A percentile compares a stretch with the other conserved stretches of the same genome.
Evolutionary conservation across 2,329 filamentous ascomycete genomes (phyloP).

Genomic region (Helicocarpus griseus): DNA sequence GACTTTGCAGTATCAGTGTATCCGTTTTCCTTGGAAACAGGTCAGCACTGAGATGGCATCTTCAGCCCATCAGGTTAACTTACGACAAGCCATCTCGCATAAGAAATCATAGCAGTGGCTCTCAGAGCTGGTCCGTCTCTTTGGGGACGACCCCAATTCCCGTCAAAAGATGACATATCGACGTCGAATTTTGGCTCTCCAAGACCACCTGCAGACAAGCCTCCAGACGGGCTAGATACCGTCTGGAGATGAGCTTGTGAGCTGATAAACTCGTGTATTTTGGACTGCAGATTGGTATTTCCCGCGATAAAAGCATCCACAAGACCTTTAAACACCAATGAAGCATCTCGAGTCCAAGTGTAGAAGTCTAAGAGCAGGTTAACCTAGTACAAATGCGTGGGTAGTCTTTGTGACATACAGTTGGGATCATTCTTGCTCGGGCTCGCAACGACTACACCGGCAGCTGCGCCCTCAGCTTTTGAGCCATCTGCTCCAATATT

Average conservation of each 20-base stretch:
- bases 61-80: slow-evolving; percentile 2
- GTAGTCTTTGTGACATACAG: slow-evolving; percentile 31
- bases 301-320: slow-evolving; percentile 59
- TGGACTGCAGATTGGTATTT: slow-evolving; percentile 47
- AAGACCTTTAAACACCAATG: slow-evolving; percentile 59
- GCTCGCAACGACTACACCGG: slow-evolving; percentile 48
- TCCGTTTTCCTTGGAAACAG: slow-evolving; percentile 39
- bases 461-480: slow-evolving; percentile 38
- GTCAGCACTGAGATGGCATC: not conserved
- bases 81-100: slow-evolving; percentile 58
- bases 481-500: slow-evolving; percentile 48
- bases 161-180: slow-evolving; percentile 53
- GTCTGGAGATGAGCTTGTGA: slow-evolving; percentile 56
- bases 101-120: slow-evolving; percentile 24
- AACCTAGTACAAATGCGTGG: not conserved
- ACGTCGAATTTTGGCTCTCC: slow-evolving; percentile 66
- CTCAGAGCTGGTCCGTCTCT: slow-evolving; percentile 34
- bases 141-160: slow-evolving; percentile 66
- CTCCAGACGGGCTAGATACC: slow-evolving; percentile 59
- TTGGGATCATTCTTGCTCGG: slow-evolving; percentile 47
- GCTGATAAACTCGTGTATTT: slow-evolving; percentile 58
- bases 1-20: slow-evolving; percentile 39
- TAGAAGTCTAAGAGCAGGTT: slow-evolving; percentile 51
- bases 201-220: slow-evolving; percentile 41
- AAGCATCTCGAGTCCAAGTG: slow-evolving; percentile 70